Base-by-base conservation (phyloP, 1,284 basidiomycete species). In the Bjerkandera adusta region DNA sequence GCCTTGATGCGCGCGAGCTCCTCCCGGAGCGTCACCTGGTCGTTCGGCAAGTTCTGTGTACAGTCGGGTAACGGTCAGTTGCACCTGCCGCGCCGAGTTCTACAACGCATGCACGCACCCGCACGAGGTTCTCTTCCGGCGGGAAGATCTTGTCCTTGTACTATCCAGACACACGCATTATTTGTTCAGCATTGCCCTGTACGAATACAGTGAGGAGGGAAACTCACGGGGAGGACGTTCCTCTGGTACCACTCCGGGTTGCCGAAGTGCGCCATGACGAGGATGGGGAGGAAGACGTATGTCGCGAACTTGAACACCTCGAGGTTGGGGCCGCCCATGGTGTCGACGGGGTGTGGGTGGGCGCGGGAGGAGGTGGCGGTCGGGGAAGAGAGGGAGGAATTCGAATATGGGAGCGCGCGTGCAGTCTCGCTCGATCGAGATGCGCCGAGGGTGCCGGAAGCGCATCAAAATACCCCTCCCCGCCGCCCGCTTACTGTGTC, bases 271-370 rank as follows among this genome's bases (percentile, higher is more conserved):
- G 93, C 69, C 68, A 96, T 83, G 21, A 90, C 82, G 35, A 79
- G 74, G 43, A 95, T 79, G 1, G 93, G 93, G 54, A 95, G 85
- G 63, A 92, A 92, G 49, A 96, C 81, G 68, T 97, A 96, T 26
- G 92, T 71, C 2, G 81, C 83, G 57, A 93, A 93, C 68, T 91
- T 92, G 80, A 92, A 89, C 15, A 93, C 78, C 66, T 94, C 91
- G 47, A 94, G 81, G 63, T 89, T 89, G 33, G 88, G 81, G 26
- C 88, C 86, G 13, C 76, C 86, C 87, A 91, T 90, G 18, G 26
- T 32, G 25, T 20, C 22, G 40, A 7, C n/a, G n/a, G n/a, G n/a
- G n/a, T n/a, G n/a, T n/a, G n/a, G n/a, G n/a, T n/a, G n/a, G n/a
- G n/a, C n/a, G n/a, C n/a, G n/a, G n/a, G n/a, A n/a, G n/a, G n/a